These are phyloP conservation scores for Penicillium crystallinum DNA, from an alignment of 495 filamentous ascomycete genomes.

Conservation along the genomic window DNA sequence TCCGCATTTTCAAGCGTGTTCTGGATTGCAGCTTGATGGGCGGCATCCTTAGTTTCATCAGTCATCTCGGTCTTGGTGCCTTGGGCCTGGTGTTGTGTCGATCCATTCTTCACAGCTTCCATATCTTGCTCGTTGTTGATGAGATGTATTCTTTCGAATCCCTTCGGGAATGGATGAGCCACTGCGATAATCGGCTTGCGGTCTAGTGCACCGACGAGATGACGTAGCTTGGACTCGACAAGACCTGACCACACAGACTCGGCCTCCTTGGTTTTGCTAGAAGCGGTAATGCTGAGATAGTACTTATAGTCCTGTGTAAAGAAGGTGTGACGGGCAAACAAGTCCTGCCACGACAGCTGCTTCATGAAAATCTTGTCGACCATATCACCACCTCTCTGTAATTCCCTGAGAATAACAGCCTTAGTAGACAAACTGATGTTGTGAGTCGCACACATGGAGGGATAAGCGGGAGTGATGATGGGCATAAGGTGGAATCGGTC, in stretches of 20 bases:
- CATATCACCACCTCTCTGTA: conserved; percentile 70
- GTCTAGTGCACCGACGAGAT: conserved; percentile 77
- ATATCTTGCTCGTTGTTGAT: conserved; percentile 68
- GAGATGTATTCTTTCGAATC: conserved; percentile 73
- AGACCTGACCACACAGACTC: conserved; percentile 84
- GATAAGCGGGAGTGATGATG: conserved; percentile 94
- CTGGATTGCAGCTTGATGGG: conserved; percentile 46
- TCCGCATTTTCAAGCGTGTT: conserved; percentile 44
- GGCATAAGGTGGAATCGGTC: conserved; percentile 91
- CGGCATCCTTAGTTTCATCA: conserved; percentile 52
- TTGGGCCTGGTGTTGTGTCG: conserved; percentile 60
- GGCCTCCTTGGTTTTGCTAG: conserved; percentile 77
- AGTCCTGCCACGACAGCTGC: conserved; percentile 72
- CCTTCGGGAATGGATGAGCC: conserved; percentile 89
- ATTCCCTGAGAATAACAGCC: conserved; percentile 72
- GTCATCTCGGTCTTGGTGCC: conserved; percentile 55
- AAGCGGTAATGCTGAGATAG: conserved; percentile 84
- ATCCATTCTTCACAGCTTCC: conserved; percentile 65
- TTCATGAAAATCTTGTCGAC: conserved; percentile 75
- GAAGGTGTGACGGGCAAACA: conserved; percentile 85
- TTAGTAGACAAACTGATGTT: conserved; percentile 86
- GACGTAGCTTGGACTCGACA: conserved; percentile 86
- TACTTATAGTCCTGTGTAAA: conserved; percentile 92
- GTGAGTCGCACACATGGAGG: conserved; percentile 93
- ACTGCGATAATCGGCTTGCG: conserved; percentile 65